Evolutionary conservation across 192 early-diverging fungal species (phyloP).

Genomic region (Backusella psychrophila): DNA sequence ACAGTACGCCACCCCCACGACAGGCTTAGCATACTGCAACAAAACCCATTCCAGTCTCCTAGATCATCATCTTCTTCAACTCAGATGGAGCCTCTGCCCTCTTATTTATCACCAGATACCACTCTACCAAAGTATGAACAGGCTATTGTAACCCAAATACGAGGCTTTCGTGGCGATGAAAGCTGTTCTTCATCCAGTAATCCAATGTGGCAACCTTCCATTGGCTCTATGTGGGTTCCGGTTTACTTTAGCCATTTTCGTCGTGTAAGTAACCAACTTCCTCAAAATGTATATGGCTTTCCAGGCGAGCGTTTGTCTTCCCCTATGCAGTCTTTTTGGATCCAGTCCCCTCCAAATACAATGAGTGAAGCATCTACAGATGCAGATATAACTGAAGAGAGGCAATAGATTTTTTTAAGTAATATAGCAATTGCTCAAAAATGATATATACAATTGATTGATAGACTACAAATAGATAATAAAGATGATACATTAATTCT

Average conservation of each 20-base stretch:
- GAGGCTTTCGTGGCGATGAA: background rate
- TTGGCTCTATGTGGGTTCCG: background rate
- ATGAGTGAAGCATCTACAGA: background rate
- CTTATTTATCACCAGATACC: slow-evolving; percentile 5
- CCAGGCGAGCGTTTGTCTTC: background rate
- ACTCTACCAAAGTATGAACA: slow-evolving; percentile 24
- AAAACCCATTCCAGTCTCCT: background rate
- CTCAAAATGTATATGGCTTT: background rate
- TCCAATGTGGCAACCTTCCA: background rate
- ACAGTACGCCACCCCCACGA: background rate
- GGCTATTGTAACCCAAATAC: slow-evolving; percentile 23
- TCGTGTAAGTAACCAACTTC: background rate
- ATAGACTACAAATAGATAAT: background rate
- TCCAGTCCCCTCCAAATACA: background rate
- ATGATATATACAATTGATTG: background rate
- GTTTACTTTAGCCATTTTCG: slow-evolving; percentile 1
- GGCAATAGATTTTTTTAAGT: background rate
- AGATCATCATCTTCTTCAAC: background rate
- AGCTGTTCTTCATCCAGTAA: background rate
- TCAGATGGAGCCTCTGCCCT: slow-evolving; percentile 2
- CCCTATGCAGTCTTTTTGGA: background rate
- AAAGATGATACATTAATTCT: background rate
- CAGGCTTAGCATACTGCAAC: background rate
- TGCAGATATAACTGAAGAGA: background rate
- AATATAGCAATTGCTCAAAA: background rate